These are phyloP conservation scores for Russula dissimulans DNA, from an alignment of 768 basidiomycete genomes.

Conservation along the genomic window DNA sequence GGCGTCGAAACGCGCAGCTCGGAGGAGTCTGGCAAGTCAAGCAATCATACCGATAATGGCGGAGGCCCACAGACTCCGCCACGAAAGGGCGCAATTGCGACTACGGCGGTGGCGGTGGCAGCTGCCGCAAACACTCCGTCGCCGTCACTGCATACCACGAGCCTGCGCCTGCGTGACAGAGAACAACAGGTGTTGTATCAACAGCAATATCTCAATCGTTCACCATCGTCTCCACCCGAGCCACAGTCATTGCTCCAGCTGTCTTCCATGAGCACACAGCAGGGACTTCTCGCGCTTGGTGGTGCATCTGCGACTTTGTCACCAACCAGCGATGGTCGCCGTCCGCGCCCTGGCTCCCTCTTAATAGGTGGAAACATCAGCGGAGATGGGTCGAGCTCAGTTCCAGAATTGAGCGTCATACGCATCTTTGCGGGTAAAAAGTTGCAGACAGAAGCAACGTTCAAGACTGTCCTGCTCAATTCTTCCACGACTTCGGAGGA, in stretches of 20 bases:
- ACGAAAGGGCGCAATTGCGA: constrained; percentile 23
- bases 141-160: constrained; percentile 52
- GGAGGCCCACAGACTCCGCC: constrained; percentile 21
- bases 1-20: constrained; percentile 34
- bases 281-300: constrained; percentile 35
- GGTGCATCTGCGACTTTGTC: constrained; percentile 30
- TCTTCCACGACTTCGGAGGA: constrained; percentile 75
- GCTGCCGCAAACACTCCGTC: constrained; percentile 24
- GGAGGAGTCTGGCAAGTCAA: constrained; percentile 55
- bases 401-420: constrained; percentile 86
- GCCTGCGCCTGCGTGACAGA: constrained; percentile 79
- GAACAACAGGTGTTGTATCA: constrained; percentile 81
- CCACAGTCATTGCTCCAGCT: constrained; percentile 65
- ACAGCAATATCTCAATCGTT: constrained; percentile 77
- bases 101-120: constrained; percentile 20
- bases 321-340: constrained; percentile 36
- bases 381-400: constrained; percentile 51
- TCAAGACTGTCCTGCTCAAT: constrained; percentile 95
- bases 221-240: constrained; percentile 72
- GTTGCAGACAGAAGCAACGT: constrained; percentile 89
- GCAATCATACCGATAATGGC: constrained; percentile 25
- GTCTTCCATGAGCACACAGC: constrained; percentile 63
- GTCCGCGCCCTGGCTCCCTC: constrained; percentile 70
- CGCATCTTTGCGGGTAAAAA: constrained; percentile 92
- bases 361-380: constrained; percentile 52